Conservation (phyloP, 2,329 filamentous ascomycete species). For the Parasarocladium wereldwijsianum region DNA sequence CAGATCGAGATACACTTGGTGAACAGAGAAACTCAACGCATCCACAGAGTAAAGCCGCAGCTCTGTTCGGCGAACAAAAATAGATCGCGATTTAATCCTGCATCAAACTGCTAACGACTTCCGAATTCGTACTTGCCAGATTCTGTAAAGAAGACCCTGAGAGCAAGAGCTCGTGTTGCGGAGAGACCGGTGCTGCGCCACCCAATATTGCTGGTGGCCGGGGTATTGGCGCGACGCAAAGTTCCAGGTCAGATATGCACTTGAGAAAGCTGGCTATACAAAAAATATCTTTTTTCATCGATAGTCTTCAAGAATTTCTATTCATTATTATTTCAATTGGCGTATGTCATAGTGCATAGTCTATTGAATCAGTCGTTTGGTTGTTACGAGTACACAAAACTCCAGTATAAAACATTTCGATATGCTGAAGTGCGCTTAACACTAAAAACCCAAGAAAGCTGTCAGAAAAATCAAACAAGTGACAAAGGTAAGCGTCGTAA, state of each 20-base stretch:
- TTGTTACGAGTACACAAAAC: neutral
- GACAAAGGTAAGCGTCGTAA: neutral
- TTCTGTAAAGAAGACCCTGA: neutral
- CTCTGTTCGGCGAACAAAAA: neutral
- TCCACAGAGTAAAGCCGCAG: neutral
- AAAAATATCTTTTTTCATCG: neutral
- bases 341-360: neutral
- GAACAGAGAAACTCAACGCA: neutral
- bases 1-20: neutral
- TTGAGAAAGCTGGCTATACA: neutral
- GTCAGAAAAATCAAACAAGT: neutral
- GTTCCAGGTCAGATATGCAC: neutral
- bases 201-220: neutral
- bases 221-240: neutral
- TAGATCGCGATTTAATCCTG: neutral
- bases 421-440: neutral
- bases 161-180: slow-evolving; percentile 1
- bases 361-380: too few relatives aligned
- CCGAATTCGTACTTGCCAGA: neutral
- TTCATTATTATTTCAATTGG: neutral
- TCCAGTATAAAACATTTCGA: too few relatives aligned
- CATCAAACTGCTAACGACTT: neutral
- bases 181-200: neutral
- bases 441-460: neutral
- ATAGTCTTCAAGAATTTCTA: neutral